Conservation (phyloP, 1,139 yeast genomes). For the Saccharomycopsis phalli region DNA sequence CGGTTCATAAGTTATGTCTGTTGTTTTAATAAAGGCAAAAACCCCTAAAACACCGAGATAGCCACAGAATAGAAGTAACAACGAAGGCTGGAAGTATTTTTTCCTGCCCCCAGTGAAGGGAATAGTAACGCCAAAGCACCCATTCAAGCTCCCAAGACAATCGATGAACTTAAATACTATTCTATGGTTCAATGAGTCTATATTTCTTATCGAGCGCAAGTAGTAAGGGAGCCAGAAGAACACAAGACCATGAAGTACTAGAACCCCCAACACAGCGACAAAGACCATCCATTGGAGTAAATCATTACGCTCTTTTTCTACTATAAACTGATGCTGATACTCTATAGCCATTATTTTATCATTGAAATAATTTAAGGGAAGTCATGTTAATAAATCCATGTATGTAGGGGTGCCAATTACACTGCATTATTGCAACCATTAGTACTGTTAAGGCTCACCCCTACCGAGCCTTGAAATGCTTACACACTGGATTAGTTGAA, state of each 20-base stretch:
- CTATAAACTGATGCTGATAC: constrained; percentile 29
- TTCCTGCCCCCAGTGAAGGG: constrained; percentile 22
- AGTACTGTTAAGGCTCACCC: too few species aligned
- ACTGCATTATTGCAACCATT: too few species aligned
- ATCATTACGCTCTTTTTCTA: constrained; percentile 32
- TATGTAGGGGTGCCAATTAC: too few species aligned
- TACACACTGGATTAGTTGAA: too few species aligned
- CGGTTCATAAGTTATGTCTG: constrained; percentile 35
- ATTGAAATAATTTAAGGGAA: constrained; percentile 1
- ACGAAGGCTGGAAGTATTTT: constrained; percentile 35
- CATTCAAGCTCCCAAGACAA: constrained; percentile 29
- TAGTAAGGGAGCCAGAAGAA: constrained; percentile 36
- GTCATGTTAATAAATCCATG: not conserved
- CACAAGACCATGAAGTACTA: constrained; percentile 34
- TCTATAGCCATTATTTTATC: constrained; percentile 25
- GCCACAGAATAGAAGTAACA: constrained; percentile 27
- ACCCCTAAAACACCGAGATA: constrained; percentile 29
- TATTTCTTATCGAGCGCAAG: constrained; percentile 19
- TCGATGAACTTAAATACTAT: constrained; percentile 28
- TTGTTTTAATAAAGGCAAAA: constrained; percentile 26
- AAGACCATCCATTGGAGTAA: constrained; percentile 34
- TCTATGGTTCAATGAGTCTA: constrained; percentile 16
- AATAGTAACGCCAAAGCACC: constrained; percentile 25
- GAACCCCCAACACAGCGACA: constrained; percentile 26
- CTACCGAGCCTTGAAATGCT: too few species aligned